Base-by-base conservation (phyloP, 768 basidiomycete genomes). In the Termitomyces sp. region DNA sequence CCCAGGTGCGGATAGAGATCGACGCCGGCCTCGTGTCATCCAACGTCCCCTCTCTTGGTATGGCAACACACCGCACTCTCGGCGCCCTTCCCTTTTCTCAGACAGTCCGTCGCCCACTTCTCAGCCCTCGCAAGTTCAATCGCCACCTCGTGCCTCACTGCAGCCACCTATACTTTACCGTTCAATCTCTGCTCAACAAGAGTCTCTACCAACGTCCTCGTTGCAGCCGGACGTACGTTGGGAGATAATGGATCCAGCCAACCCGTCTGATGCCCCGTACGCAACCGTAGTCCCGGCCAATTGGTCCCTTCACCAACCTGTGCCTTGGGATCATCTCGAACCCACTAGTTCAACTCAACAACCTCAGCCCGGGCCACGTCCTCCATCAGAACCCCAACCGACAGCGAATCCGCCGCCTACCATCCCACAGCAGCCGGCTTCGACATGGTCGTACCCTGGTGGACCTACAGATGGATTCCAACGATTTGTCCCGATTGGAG, bases 1-100 rank as follows among this genome's bases (percentile, higher is more conserved):
- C 14, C 74, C 74, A 7, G 66, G 67, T 10, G 57, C 63, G 48
- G 22, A 24, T 16, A 61, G 56, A 56, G 55, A 48, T 35, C 49
- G 62, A 47, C 58, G 64, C 20, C 57, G 60, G 49, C 56, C 36
- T 32, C 56, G 57, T 20, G 36, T 43, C 38, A 38, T 46, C 13
- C 55, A 58, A 3, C 60, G 59, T 24, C 61, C 63, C 20, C 41
- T 38, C 2, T 60, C 62, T 14, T 65, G 65, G 65, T 65, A 65
- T 13, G 59, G 41, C 14, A 51, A 52, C 2, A 51, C 56, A 43
- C 43, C 60, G 50, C 56, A 46, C 11, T 16, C 59, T 44, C 44
- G 43, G 46, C 40, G 47, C 47, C 43, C 55, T 60, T 46, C 43
- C 0, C 20, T 58, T 14, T 63, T 65, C 43, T 63, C 65, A 0